Percentiles rank a stretch among this genome's conserved stretches.
Conservation (phyloP, 192 early-diverging fungal genomes). For the Glomus cerebriforme region DNA sequence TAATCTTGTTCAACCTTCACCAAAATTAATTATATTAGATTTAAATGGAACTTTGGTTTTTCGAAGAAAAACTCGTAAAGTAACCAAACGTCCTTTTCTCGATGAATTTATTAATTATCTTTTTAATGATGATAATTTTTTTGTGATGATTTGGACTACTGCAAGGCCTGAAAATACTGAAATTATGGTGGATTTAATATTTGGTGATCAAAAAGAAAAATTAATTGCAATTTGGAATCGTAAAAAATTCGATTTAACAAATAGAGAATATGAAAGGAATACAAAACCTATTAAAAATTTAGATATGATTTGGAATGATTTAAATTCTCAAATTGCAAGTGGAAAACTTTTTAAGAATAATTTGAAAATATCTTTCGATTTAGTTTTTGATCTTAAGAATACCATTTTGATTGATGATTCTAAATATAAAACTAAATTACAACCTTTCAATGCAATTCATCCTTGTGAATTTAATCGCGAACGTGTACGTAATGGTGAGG, state of each 20-base stretch:
- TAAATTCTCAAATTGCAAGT: conserved; percentile 29
- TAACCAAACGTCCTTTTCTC: conserved; percentile 53
- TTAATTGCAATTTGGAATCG: conserved; percentile 63
- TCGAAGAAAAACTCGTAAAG: conserved; percentile 30
- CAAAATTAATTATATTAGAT: conserved; percentile 64
- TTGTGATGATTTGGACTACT: conserved; percentile 78
- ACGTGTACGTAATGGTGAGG: neutral
- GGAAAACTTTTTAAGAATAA: neutral
- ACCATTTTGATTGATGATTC: conserved; percentile 60
- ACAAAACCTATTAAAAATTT: conserved; percentile 64
- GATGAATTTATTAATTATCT: conserved; percentile 58
- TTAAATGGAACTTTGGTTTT: conserved; percentile 69
- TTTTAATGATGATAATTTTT: conserved; percentile 50
- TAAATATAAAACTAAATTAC: conserved; percentile 46
- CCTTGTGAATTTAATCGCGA: conserved; percentile 40
- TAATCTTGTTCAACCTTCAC: conserved; percentile 28
- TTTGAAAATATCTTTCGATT: neutral
- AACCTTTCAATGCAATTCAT: conserved; percentile 50
- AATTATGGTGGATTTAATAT: conserved; percentile 50
- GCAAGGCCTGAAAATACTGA: conserved; percentile 55
- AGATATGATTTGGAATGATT: conserved; percentile 50
- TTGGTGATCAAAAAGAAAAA: conserved; percentile 38
- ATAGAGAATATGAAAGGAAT: conserved; percentile 42
- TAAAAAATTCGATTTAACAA: conserved; percentile 46
- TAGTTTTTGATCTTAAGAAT: conserved; percentile 44